Conservation (phyloP, 768 basidiomycete genomes). For the Dendrothele bispora region DNA sequence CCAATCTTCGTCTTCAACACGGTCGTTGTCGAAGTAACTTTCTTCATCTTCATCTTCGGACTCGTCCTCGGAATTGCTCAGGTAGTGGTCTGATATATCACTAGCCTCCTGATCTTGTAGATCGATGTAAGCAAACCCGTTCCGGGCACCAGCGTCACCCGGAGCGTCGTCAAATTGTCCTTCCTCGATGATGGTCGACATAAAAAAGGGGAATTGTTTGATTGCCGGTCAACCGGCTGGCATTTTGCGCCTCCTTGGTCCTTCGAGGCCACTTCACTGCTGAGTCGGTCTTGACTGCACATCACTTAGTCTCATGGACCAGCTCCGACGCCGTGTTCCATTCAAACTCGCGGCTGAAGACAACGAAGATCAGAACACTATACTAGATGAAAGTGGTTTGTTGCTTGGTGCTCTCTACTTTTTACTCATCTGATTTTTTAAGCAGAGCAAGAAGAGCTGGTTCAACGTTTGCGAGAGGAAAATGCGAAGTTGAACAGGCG, state of each 20-base stretch:
- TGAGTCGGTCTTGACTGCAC: not conserved
- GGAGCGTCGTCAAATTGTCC: conserved; percentile 68
- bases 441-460: conserved; percentile 66
- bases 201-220: conserved; percentile 1
- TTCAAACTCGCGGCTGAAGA: conserved; percentile 38
- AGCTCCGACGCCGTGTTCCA: conserved; percentile 47
- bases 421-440: conserved; percentile 3
- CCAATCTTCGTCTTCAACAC: conserved; percentile 88
- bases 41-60: conserved; percentile 41
- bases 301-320: conserved; percentile 24
- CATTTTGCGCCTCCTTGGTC: too few relatives aligned
- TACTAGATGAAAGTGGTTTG: conserved; percentile 59
- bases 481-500: conserved; percentile 42
- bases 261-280: too few relatives aligned
- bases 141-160: conserved; percentile 27
- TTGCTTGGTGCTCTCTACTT: not conserved
- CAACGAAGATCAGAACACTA: conserved; percentile 23
- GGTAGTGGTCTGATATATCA: conserved; percentile 35
- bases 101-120: conserved; percentile 21
- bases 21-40: conserved; percentile 47
- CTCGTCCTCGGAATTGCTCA: conserved; percentile 38
- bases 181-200: conserved; percentile 31
- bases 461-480: conserved; percentile 46
- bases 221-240: too few relatives aligned
- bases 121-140: conserved; percentile 45